A percentile compares a stretch with the other conserved stretches of the same genome.
These are phyloP conservation scores for Sicyos baderoa DNA, from an alignment of 306 rosid genomes.

Conservation along the genomic window DNA sequence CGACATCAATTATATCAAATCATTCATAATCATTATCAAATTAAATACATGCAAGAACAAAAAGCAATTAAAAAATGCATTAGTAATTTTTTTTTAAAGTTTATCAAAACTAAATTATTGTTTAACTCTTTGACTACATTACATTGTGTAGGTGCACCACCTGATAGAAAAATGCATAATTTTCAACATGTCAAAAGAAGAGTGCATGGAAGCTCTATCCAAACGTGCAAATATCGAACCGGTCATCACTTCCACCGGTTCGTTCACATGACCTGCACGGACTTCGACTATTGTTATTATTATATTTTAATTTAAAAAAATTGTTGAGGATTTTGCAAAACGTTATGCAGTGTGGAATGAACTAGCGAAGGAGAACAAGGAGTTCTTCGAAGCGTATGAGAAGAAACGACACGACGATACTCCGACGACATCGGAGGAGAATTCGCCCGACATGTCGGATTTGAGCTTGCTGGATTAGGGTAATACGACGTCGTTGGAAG, in stretches of 20 bases:
- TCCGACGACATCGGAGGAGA: slow-evolving; percentile 20
- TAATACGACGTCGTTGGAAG: slow-evolving; percentile 1
- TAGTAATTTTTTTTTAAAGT: too few species aligned
- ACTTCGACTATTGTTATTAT: background rate
- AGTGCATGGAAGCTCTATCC: slow-evolving; percentile 93
- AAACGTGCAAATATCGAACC: slow-evolving; percentile 85
- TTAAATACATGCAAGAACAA: too few species aligned
- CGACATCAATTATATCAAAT: too few species aligned
- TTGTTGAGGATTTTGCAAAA: background rate
- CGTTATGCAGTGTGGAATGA: slow-evolving; percentile 73
- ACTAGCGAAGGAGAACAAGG: slow-evolving; percentile 87
- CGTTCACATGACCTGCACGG: slow-evolving; percentile 17
- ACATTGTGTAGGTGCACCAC: slow-evolving; percentile 57
- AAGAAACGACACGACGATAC: slow-evolving; percentile 18
- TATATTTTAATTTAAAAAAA: too few species aligned
- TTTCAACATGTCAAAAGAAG: slow-evolving; percentile 86
- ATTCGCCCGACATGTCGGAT: slow-evolving; percentile 16
- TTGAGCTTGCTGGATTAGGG: background rate
- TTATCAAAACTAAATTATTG: too few species aligned
- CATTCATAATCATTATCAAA: too few species aligned
- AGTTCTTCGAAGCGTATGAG: slow-evolving; percentile 63
- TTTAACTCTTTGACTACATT: too few species aligned
- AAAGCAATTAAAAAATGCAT: too few species aligned
- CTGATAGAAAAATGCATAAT: slow-evolving; percentile 81
- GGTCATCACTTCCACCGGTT: slow-evolving; percentile 80